Evolutionary conservation across 202 grass and related monocot species (phyloP).

Genomic region (Panicum hallii): DNA sequence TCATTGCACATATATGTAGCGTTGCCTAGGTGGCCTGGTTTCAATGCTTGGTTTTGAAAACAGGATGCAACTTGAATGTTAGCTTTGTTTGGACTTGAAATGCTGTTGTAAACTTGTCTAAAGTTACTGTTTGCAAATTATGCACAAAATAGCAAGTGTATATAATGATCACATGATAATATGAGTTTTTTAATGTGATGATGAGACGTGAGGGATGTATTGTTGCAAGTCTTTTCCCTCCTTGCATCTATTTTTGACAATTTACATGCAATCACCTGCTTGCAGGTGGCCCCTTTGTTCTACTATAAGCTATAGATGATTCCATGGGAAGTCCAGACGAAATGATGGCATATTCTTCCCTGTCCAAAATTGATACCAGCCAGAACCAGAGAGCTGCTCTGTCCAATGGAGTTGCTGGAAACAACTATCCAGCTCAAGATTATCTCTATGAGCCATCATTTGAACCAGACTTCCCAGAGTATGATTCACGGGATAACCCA

Average conservation of each 20-base stretch:
- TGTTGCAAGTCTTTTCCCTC: neutral
- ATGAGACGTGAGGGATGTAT: neutral
- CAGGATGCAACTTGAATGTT: neutral
- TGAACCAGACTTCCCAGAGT: slow-evolving; percentile 52
- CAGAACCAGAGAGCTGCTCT: slow-evolving; percentile 20
- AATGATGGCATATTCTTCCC: slow-evolving; percentile 51
- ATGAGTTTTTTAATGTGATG: neutral
- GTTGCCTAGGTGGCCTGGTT: neutral
- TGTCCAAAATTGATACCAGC: slow-evolving; percentile 34
- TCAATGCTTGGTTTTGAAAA: slow-evolving; percentile 1
- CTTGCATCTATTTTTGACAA: neutral
- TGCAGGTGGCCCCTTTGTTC: slow-evolving; percentile 34
- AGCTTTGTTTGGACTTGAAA: neutral
- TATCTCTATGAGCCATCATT: slow-evolving; percentile 58
- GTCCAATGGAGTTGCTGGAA: slow-evolving; percentile 34
- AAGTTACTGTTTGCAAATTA: neutral
- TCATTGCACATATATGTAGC: neutral
- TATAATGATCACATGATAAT: neutral
- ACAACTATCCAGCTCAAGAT: slow-evolving; percentile 31
- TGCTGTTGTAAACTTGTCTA: neutral
- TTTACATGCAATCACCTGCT: neutral
- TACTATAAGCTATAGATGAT: slow-evolving; percentile 42
- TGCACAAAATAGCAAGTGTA: neutral
- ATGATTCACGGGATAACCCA: slow-evolving; percentile 43
- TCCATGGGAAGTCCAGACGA: slow-evolving; percentile 52